Percentiles rank a stretch among this genome's conserved stretches.
Evolutionary conservation across 371 early-diverging fungal genomes (phyloP).

Genomic region (Mucor indicus): DNA sequence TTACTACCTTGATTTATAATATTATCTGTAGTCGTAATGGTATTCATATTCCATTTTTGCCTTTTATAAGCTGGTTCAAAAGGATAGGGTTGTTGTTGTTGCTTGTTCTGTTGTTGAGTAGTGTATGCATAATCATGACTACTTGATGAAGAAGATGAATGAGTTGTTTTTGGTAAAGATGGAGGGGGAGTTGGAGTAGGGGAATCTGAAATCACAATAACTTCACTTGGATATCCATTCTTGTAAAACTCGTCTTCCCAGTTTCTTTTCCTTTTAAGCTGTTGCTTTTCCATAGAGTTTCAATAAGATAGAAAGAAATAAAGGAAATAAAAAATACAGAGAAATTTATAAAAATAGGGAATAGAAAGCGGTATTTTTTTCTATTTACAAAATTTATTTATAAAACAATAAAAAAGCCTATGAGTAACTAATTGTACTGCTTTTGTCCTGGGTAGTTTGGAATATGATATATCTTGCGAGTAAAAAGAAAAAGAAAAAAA

Average conservation of each 20-base stretch:
- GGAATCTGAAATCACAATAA: constrained; percentile 56
- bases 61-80: constrained; percentile 2
- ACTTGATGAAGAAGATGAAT: background rate
- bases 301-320: background rate
- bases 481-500: too few relatives aligned
- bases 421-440: too few relatives aligned
- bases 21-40: background rate
- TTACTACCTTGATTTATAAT: constrained; percentile 10
- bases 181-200: constrained; percentile 23
- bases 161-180: background rate
- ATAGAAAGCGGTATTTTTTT: too few relatives aligned
- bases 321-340: background rate
- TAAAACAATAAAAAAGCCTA: too few relatives aligned
- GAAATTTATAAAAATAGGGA: too few relatives aligned
- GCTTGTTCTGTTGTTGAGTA: too few relatives aligned
- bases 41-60: background rate
- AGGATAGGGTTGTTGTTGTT: background rate
- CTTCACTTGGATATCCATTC: constrained; percentile 54
- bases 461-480: too few relatives aligned
- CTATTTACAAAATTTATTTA: too few relatives aligned
- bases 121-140: constrained; percentile 6
- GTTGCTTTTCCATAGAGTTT: background rate
- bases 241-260: constrained; percentile 56
- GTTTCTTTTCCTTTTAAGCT: constrained; percentile 14
- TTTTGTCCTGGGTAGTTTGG: too few relatives aligned